These are phyloP conservation scores for Rhodotorula sp. DNA, from an alignment of 1,284 basidiomycete genomes.

Conservation along the genomic window DNA sequence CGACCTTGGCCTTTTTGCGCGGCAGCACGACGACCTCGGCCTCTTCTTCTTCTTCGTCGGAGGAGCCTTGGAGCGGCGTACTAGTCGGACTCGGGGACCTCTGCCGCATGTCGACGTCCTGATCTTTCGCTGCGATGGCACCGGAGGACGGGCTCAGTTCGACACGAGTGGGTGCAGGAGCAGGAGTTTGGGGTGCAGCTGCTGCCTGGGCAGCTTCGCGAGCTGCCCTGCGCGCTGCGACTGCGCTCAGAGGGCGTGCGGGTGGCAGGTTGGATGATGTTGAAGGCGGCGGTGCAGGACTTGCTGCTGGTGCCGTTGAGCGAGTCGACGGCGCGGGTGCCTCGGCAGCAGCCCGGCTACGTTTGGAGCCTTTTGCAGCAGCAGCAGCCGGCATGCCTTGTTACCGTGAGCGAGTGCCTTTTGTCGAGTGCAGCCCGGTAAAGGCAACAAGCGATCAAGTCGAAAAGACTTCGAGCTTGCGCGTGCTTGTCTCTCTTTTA, in stretches of 20 bases:
- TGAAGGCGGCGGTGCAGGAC: background rate
- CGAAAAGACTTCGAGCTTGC: background rate
- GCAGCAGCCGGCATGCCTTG: background rate
- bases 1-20: background rate
- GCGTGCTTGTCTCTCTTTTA: background rate
- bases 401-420: background rate
- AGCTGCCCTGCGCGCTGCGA: slow-evolving; percentile 32
- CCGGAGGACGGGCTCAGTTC: background rate
- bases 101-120: no score
- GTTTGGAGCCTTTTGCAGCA: slow-evolving; percentile 4
- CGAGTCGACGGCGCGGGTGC: background rate
- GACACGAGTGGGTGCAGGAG: background rate
- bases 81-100: no score
- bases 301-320: background rate
- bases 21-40: background rate
- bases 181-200: no score
- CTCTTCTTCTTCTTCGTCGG: no score
- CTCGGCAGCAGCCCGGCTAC: background rate
- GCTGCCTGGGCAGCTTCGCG: background rate
- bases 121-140: no score
- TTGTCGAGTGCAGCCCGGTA: background rate
- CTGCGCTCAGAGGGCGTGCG: background rate
- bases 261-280: background rate
- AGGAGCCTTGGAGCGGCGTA: no score
- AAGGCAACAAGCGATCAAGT: background rate